These are phyloP conservation scores for Punctularia strigosozonata DNA, from an alignment of 768 basidiomycete genomes.

Conservation along the genomic window DNA sequence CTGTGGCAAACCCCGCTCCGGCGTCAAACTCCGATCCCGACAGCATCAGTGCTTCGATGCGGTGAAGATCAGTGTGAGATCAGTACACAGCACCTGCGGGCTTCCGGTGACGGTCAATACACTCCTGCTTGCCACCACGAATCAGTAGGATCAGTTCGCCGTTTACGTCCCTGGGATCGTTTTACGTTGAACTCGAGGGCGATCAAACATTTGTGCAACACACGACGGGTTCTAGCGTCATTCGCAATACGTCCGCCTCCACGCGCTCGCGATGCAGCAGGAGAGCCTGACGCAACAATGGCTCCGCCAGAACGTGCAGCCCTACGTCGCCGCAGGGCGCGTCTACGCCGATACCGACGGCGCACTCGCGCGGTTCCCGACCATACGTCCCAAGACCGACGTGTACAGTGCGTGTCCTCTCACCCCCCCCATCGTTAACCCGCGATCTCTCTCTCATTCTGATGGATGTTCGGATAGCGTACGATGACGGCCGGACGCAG, in stretches of 20 bases:
- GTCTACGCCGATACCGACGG: conserved; percentile 55
- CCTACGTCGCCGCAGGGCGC: conserved; percentile 43
- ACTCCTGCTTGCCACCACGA: too few relatives aligned
- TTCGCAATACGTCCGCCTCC: conserved; percentile 19
- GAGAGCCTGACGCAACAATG: conserved; percentile 32
- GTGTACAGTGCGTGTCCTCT: conserved; percentile 49
- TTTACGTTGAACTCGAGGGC: too few relatives aligned
- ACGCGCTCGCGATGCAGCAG: too few relatives aligned
- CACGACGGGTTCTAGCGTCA: conserved; percentile 4
- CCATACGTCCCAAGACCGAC: conserved; percentile 70
- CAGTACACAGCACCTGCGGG: too few relatives aligned
- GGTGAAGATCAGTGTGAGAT: too few relatives aligned
- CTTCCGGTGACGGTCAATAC: too few relatives aligned
- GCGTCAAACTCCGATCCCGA: too few relatives aligned
- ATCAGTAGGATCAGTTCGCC: too few relatives aligned
- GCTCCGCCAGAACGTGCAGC: conserved; percentile 51
- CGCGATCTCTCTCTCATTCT: conserved; percentile 9
- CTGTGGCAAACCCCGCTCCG: too few relatives aligned
- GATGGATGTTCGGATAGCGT: conserved; percentile 42
- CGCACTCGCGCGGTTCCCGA: conserved; percentile 36
- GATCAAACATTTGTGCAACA: too few relatives aligned
- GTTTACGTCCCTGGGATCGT: too few relatives aligned
- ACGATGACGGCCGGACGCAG: conserved; percentile 90
- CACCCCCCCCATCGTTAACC: conserved; percentile 5
- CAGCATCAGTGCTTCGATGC: too few relatives aligned